phyloP scores from a whole-genome alignment of 148 eudicot genomes.

The Persicaria maculosa region DNA sequence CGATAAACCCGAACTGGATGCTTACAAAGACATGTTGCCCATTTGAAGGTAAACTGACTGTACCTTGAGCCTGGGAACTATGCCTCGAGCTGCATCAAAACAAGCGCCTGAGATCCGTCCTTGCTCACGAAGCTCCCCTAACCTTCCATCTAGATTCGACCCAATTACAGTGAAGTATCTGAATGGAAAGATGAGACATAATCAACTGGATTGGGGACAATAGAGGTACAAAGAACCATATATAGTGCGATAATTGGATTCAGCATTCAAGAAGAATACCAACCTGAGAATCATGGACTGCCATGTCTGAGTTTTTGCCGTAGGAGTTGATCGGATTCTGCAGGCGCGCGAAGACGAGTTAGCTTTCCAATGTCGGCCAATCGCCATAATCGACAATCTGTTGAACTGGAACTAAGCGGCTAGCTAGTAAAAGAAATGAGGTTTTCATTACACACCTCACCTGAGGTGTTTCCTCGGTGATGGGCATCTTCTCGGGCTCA shows the following conservation, averaged over 20 bases:
- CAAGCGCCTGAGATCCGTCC: slow-evolving; percentile 94
- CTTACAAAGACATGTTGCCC: background rate
- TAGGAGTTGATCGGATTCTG: slow-evolving; percentile 92
- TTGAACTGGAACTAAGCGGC: too few species aligned
- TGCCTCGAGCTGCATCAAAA: slow-evolving; percentile 93
- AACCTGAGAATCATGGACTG: slow-evolving; percentile 84
- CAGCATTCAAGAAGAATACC: background rate
- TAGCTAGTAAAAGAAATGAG: too few species aligned
- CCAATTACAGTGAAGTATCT: slow-evolving; percentile 93
- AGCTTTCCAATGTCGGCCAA: background rate
- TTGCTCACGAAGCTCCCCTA: slow-evolving; percentile 78
- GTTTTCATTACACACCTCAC: slow-evolving; percentile 30
- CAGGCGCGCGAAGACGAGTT: background rate
- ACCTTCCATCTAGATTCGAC: too few species aligned
- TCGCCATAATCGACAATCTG: too few species aligned
- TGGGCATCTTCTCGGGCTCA: slow-evolving; percentile 79
- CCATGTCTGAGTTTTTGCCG: slow-evolving; percentile 74
- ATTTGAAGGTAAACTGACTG: background rate
- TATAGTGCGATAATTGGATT: too few species aligned
- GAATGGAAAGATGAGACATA: slow-evolving; percentile 4
- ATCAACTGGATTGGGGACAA: too few species aligned
- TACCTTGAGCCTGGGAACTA: slow-evolving; percentile 59
- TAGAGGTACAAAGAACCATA: too few species aligned
- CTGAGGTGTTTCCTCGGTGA: slow-evolving; percentile 80
- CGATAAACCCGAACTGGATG: background rate